These are phyloP conservation scores for Laguncularia racemosa DNA, from an alignment of 345 rosid species.

Conservation along the genomic window DNA sequence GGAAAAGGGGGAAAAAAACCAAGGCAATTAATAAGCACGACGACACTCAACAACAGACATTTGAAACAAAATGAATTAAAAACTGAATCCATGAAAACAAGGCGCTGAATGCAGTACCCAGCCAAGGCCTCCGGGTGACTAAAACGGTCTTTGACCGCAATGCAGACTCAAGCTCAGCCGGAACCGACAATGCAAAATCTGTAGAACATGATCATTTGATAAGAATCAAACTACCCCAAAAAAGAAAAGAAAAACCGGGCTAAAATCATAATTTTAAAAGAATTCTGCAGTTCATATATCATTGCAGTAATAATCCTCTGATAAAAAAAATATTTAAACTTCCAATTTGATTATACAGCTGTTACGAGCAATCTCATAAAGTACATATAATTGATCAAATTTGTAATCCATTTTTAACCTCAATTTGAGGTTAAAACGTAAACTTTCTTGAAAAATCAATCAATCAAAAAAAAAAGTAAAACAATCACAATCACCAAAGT, in stretches of 20 bases:
- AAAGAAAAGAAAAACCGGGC: not conserved
- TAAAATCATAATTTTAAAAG: no score
- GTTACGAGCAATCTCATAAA: no score
- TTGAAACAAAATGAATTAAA: not conserved
- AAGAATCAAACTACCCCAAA: not conserved
- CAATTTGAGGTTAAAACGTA: no score
- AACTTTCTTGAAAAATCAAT: no score
- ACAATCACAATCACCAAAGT: no score
- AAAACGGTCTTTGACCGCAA: conserved; percentile 66
- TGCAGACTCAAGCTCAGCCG: conserved; percentile 76
- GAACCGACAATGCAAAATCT: conserved; percentile 49
- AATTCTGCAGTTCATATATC: no score
- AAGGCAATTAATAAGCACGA: not conserved
- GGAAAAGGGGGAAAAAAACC: not conserved
- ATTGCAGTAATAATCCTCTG: no score
- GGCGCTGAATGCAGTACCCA: conserved; percentile 39
- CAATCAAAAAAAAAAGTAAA: no score
- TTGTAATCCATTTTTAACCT: no score
- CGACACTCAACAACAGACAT: not conserved
- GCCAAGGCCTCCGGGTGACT: conserved; percentile 83
- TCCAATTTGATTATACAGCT: no score
- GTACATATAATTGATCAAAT: no score
- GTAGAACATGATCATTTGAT: conserved; percentile 1
- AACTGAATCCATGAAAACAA: not conserved
- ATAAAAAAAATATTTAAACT: no score